Base-by-base conservation (phyloP, 108 stramenopile genomes). In the Cafeteria roenbergensis region DNA sequence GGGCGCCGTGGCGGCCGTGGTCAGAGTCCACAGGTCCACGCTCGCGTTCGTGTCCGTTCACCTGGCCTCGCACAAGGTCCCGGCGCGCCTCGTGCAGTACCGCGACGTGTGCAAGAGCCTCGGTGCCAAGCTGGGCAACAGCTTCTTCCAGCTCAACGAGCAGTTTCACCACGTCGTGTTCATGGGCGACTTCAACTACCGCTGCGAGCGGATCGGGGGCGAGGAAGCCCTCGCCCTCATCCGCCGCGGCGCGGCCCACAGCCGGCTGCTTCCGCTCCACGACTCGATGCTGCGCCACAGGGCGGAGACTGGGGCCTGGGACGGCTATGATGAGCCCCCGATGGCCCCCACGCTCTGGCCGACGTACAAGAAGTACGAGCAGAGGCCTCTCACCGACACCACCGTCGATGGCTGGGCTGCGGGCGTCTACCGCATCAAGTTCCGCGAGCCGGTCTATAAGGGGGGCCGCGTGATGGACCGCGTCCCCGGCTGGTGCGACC, bases 131-230 rank as follows among this genome's bases (percentile, higher is more conserved):
- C 67, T 68, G 6, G 67, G 48, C 38, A 55, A 68, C 26, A n/a
- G 12, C 26, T 52, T 28, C 24, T 68, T 58, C 57, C 67, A 68
- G 21, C 38, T 68, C 24, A 62, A 62, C 57, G 67, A 68, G 28
- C 56, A 59, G 12, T 68, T 68, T 26, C 67, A 68, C 56, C 67
- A 68, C 67, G 57, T 68, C 21, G 29, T 68, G 29, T 68, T 52
- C 54, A 30, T 59, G 34, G 67, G 67, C 25, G 54, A 68, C 50
- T 38, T 68, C 29, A 52, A 52, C 55, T 56, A 68, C 55, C 9
- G 48, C 22, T 48, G 67, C 34, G 35, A 38, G 21, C 34, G 29
- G 20, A 34, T 62, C n/a, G 20, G 30, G 4, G 31, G 30, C 57
- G 34, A 59, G 35, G 26, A 52, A n/a, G 60, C 67, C 12, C 21